Conservation (phyloP, 129 eudicot species). For the carrot (Daucus carota) region DNA sequence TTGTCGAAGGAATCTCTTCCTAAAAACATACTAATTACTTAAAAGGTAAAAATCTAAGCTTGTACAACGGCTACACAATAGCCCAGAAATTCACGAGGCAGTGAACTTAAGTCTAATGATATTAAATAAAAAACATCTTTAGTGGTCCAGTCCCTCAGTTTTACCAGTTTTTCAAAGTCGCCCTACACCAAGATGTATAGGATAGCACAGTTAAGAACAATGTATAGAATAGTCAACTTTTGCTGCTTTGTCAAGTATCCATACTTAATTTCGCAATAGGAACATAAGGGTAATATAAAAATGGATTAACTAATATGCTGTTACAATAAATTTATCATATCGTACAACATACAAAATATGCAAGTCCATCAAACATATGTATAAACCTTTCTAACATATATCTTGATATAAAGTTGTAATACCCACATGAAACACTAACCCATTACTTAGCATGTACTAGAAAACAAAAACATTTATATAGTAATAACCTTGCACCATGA, state of each 20-base stretch:
- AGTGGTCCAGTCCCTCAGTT: not conserved
- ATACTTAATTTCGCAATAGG: not conserved
- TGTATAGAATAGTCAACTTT: not conserved
- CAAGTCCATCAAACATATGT: not conserved
- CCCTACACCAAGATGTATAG: not conserved
- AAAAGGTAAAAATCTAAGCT: not conserved
- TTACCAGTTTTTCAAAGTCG: not conserved
- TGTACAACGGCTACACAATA: not conserved
- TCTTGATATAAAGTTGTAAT: not conserved
- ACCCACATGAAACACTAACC: not conserved
- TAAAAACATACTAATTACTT: not conserved
- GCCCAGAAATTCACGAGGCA: not conserved
- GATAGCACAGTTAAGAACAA: too few species aligned
- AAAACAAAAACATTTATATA: slow-evolving; percentile 2
- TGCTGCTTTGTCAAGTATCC: not conserved
- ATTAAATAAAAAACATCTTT: not conserved
- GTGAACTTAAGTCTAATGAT: not conserved
- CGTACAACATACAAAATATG: not conserved
- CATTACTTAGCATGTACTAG: not conserved
- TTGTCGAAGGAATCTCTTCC: not conserved
- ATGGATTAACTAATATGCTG: not conserved
- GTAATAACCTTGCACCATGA: slow-evolving; percentile 64
- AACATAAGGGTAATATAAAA: not conserved
- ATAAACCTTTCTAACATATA: not conserved
- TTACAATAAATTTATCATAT: not conserved